These are phyloP conservation scores for Lactuca saligna DNA, from an alignment of 129 eudicot genomes.

Conservation along the genomic window DNA sequence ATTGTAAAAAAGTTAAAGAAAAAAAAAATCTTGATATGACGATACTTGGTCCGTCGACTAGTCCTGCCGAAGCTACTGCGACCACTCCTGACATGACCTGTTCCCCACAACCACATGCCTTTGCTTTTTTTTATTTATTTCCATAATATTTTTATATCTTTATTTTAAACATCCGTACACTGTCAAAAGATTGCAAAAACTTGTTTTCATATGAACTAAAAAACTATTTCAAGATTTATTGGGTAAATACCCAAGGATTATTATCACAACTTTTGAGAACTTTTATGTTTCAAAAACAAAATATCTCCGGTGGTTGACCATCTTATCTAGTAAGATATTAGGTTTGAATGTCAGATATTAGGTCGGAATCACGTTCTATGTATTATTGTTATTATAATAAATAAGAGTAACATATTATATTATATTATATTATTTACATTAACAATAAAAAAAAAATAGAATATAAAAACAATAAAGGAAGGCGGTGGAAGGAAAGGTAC, in stretches of 20 bases:
- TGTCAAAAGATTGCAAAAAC: slow-evolving; percentile 19
- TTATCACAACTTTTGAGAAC: background rate
- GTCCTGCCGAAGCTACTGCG: slow-evolving; percentile 39
- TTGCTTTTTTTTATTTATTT: background rate
- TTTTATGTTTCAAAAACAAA: background rate
- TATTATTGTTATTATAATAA: background rate
- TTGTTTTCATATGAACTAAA: background rate
- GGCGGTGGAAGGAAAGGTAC: slow-evolving; percentile 36
- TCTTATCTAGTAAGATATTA: background rate
- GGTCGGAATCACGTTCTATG: background rate
- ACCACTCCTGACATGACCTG: slow-evolving; percentile 37
- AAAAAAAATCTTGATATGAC: slow-evolving; percentile 21
- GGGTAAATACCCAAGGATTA: background rate
- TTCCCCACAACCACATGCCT: slow-evolving; percentile 34
- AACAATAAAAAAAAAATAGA: background rate
- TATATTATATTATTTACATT: background rate
- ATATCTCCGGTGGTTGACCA: background rate
- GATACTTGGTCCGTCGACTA: slow-evolving; percentile 37
- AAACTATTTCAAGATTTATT: background rate
- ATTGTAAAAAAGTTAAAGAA: slow-evolving; percentile 21
- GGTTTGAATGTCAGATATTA: background rate
- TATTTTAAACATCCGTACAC: background rate
- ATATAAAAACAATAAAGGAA: slow-evolving; percentile 5
- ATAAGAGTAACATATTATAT: background rate
- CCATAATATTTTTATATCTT: background rate